phyloP scores from a whole-genome alignment of 2,329 filamentous ascomycete species.

The Fusarium sp. region DNA sequence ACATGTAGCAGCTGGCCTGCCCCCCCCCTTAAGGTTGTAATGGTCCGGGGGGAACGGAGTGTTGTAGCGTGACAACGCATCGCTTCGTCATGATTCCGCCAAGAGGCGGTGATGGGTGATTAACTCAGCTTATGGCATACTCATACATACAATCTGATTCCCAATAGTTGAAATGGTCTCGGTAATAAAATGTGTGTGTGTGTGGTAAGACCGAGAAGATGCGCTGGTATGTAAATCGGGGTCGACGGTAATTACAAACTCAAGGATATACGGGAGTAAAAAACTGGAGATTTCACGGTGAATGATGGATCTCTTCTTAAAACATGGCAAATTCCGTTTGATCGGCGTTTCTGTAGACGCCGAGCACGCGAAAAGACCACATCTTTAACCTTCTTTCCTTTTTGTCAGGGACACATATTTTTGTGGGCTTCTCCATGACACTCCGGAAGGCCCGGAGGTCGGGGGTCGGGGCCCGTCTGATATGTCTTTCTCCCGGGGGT shows the following conservation, averaged over 20 bases:
- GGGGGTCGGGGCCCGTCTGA: conserved; percentile 14
- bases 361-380: background rate
- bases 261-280: conserved; percentile 3
- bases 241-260: conserved; percentile 1
- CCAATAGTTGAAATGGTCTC: background rate
- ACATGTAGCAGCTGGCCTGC: background rate
- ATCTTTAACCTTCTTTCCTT: background rate
- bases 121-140: background rate
- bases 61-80: conserved; percentile 1
- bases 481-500: conserved; percentile 4
- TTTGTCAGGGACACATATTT: background rate
- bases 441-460: conserved; percentile 18
- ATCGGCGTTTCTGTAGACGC: conserved; percentile 7
- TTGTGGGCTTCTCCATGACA: background rate
- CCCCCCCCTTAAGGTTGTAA: background rate
- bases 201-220: background rate
- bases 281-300: conserved; percentile 1
- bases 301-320: background rate
- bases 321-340: background rate
- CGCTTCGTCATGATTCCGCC: background rate
- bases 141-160: background rate
- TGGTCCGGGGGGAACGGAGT: background rate
- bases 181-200: background rate
- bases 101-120: background rate
- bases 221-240: background rate